Evolutionary conservation across 192 early-diverging fungal species (phyloP), one percentile per base, ranked within the genome.

Genomic region (Dissophora ornata): DNA sequence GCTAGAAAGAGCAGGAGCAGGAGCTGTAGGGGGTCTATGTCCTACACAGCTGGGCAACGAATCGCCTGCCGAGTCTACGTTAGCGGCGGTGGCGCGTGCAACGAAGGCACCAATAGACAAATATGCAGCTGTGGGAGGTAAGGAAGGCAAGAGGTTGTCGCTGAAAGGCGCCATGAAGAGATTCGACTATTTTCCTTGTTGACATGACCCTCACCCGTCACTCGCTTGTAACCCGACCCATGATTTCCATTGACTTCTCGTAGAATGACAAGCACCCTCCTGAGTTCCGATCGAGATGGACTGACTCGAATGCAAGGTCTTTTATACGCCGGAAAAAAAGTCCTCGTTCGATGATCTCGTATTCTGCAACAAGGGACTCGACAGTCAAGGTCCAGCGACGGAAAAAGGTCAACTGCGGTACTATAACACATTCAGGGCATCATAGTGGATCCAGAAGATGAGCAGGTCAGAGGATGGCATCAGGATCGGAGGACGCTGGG

Each of bases 401-500:
- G 29, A 19, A 52, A 25, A 24, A 52, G 15, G 50, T 52, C 5
- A 29, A 21, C 15, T 52, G 50, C 50, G 29, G 25, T 26, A 52
- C 11, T 15, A 30, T 52, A 29, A 52, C 50, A 16, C 50, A 52
- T 11, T 25, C 50, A 13, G 50, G 50, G 13, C 50, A 26, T 26
- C 50, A 52, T 6, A 52, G 50, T 29, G 50, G 50, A 52, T 28
- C 54, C 29, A 19, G 3, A 56, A 19, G 54, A 11, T 56, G 30
- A 24, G 32, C 1, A 32, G 32, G 16, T 15, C 54, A 18, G 54
- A 56, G 34, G 34, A 56, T 19, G 54, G 36, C 22, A 56, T 25
- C 21, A 26, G 54, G 19, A 38, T 32, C 11, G 54, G n/a, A 28
- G 54, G 54, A 19, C 54, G 34, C 16, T 56, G 54, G 54, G 34